phyloP scores from a whole-genome alignment of 2,329 filamentous ascomycete genomes.

The Neopestalotiopsis clavispora region DNA sequence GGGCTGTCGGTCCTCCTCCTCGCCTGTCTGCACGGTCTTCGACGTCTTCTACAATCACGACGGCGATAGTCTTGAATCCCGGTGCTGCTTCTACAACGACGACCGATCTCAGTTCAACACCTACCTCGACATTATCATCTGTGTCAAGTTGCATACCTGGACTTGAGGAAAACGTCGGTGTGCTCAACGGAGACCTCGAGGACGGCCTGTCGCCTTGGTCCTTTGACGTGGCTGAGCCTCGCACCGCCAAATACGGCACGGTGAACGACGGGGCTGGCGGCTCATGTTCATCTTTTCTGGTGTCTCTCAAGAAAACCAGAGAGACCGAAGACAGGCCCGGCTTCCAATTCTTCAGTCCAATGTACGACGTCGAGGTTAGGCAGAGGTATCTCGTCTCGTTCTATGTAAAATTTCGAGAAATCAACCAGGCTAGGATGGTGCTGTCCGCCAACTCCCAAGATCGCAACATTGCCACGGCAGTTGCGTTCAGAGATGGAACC shows the following conservation, averaged over 20 bases:
- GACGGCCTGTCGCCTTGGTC: conserved; percentile 6
- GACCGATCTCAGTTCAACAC: background rate
- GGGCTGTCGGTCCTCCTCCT: background rate
- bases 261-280: conserved; percentile 2
- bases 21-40: background rate
- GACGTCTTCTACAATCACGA: background rate
- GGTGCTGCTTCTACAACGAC: background rate
- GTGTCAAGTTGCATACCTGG: background rate
- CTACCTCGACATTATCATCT: background rate
- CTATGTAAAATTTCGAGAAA: conserved; percentile 1
- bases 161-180: background rate
- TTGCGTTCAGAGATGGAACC: conserved; percentile 8
- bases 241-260: background rate
- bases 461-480: background rate
- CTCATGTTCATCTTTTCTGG: conserved; percentile 10
- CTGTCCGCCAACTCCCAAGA: background rate
- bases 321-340: background rate
- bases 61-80: background rate
- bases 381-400: background rate
- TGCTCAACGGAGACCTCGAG: conserved; percentile 14
- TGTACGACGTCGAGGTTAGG: conserved; percentile 4
- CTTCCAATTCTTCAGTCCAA: conserved; percentile 6
- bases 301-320: background rate
- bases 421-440: background rate
- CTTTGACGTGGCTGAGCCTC: conserved; percentile 7